These are phyloP conservation scores for Bruguiera parviflora DNA, from an alignment of 345 rosid species.

Conservation along the genomic window DNA sequence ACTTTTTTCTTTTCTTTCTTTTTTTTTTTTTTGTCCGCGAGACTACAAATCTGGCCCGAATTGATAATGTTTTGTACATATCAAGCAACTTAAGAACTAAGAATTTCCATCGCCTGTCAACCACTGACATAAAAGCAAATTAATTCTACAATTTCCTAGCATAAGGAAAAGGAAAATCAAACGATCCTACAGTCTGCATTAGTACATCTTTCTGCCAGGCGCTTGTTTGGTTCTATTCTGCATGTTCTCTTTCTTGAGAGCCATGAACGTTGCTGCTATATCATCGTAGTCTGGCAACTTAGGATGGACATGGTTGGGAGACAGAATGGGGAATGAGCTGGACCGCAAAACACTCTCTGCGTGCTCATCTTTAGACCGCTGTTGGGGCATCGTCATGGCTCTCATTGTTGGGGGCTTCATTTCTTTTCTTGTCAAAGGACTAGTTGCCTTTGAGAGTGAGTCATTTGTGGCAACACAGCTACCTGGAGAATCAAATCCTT, in stretches of 20 bases:
- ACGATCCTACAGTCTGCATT: too few species aligned
- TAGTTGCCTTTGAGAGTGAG: neutral
- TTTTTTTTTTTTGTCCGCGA: too few species aligned
- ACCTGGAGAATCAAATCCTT: conserved; percentile 12
- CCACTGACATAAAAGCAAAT: too few species aligned
- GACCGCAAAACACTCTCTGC: conserved; percentile 25
- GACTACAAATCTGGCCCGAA: too few species aligned
- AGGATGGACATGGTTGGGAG: conserved; percentile 74
- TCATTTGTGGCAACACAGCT: neutral
- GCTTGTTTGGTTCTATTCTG: conserved; percentile 7
- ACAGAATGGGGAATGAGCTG: conserved; percentile 36
- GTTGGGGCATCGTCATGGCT: conserved; percentile 58
- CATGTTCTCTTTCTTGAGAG: conserved; percentile 49
- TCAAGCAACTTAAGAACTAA: too few species aligned
- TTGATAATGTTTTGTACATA: too few species aligned
- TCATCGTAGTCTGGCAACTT: conserved; percentile 87
- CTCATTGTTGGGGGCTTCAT: conserved; percentile 32
- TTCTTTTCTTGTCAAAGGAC: conserved; percentile 13
- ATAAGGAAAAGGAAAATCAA: too few species aligned
- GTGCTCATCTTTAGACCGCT: conserved; percentile 24
- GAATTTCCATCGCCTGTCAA: too few species aligned
- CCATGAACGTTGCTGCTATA: conserved; percentile 58
- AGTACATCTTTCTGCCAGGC: neutral
- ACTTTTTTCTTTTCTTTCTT: too few species aligned
- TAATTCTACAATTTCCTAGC: too few species aligned